Evolutionary conservation across 345 rosid genomes (phyloP), one percentile per base, ranked within the genome.

Genomic region (Nephelium lappaceum): DNA sequence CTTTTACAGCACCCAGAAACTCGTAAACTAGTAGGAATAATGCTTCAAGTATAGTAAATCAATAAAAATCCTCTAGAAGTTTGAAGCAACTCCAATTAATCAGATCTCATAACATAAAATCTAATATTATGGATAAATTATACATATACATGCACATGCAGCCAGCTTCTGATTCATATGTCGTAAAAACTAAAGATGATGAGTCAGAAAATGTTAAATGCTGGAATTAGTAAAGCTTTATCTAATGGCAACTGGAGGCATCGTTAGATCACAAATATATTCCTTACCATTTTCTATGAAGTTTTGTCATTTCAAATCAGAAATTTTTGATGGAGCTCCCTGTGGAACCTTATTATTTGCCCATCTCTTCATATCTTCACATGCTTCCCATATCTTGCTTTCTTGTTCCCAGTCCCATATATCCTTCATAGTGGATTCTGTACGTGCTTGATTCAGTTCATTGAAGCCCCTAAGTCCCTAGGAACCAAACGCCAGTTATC

Each of bases 401-500:
- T 84, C 84, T 25, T 64, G 81, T 77, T 77, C 78, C 82, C 84
- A 81, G 16, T 78, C 79, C 86, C 86, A 73, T 27, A 72, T 58
- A 39, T 60, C 49, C 67, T 38, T 73, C 24, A 64, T 27, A n/a
- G 55, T 49, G 10, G 82, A 74, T 47, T 64, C 60, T 1, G 2
- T 41, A 49, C 65, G 21, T 15, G 24, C 79, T 64, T 64, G 71
- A 9, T 58, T 71, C 75, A 64, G 65, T 71, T 65, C 62, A 43
- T 38, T 78, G 24, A 62, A 66, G 25, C 55, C 74, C 51, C 11
- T 55, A 67, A 66, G 45, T 58, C 61, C 83, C 81, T 80, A 55
- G 5, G 10, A 43, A 73, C 57, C 43, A 43, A 49, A 62, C 27
- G 38, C 58, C 6, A 6, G 24, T 9, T 41, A 43, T 41, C 68